Evolutionary conservation across 768 basidiomycete genomes (phyloP).

Genomic region (Pulveroboletus sp.): DNA sequence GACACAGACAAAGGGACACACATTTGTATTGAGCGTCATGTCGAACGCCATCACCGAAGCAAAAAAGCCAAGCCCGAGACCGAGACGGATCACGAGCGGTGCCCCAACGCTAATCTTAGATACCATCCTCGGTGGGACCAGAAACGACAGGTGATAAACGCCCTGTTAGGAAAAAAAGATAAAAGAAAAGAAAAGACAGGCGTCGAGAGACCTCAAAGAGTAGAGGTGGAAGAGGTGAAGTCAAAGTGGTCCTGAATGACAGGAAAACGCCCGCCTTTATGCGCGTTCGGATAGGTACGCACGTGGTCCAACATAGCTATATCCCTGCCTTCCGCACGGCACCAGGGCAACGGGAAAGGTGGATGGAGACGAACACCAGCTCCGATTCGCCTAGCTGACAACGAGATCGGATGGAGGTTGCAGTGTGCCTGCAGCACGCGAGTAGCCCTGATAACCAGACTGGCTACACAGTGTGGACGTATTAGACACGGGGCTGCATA

Average conservation of each 20-base stretch:
- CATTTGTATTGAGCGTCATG: constrained; percentile 24
- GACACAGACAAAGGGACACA: constrained; percentile 1
- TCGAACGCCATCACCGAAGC: constrained; percentile 21
- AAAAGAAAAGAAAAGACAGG: not conserved
- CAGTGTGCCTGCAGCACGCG: not conserved
- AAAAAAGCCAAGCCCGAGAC: constrained; percentile 7
- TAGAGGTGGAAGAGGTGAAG: not conserved
- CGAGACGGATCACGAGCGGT: constrained; percentile 11
- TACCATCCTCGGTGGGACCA: constrained; percentile 3
- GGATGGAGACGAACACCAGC: not conserved
- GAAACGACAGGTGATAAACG: not conserved
- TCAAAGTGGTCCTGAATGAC: not conserved
- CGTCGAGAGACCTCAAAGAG: not conserved
- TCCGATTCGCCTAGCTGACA: constrained; percentile 17
- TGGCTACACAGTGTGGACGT: not conserved
- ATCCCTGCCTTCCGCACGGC: constrained; percentile 6
- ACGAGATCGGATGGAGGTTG: not conserved
- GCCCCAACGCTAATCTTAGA: constrained; percentile 1
- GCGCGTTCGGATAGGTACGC: not conserved
- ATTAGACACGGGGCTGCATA: not conserved
- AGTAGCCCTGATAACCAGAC: not conserved
- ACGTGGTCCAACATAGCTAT: constrained; percentile 13
- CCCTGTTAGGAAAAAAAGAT: not conserved
- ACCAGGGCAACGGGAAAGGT: not conserved
- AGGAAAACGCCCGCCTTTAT: constrained; percentile 9